Base-by-base conservation (phyloP, 495 filamentous ascomycete genomes). In the Lepidopterella palustris region DNA sequence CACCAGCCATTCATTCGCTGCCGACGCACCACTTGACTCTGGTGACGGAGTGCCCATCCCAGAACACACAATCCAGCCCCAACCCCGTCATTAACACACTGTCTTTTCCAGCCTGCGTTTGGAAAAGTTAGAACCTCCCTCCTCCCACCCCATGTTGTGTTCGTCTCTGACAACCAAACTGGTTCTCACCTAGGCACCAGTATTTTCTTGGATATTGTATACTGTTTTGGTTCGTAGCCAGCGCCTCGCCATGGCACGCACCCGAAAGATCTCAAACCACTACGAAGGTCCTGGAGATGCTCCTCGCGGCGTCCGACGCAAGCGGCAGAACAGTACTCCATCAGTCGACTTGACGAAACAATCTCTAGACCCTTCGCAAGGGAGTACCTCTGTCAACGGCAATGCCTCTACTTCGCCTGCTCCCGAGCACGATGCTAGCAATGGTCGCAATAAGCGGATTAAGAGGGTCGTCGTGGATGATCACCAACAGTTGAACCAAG, bases 261-360 rank as follows among this genome's bases (percentile, higher is more conserved):
- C 26, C 47, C 47, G 47, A 27, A 2, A 42, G 13, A 15, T 18
- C 18, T 42, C 35, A 42, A 25, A 57, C 59, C 63, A 66, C 60
- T 55, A 52, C 26, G 52, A 62, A 23, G 63, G 63, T 18, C 63
- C 63, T 29, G 63, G 63, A 0, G 63, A 66, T 45, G 48, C 54
- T 15, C 53, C 58, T 55, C 39, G 47, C 23, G 25, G 47, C 9
- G 25, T 24, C 26, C 48, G 45, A 25, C 40, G 47, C 5, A 49
- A 54, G 29, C 53, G 58, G 23, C 52, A 57, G 39, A 50, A 31
- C 45, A 31, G 48, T 6, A 13, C 55, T 0, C 25, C 47, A 15
- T 57, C 57, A 3, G 31, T 52, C 45, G 62, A 59, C 23, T 50
- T 27, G 15, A 25, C 47, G 5, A 2, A 27, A 21, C 47, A 13